Conservation (phyloP, 352 stramenopile species). For the Phytophthora quininea region DNA sequence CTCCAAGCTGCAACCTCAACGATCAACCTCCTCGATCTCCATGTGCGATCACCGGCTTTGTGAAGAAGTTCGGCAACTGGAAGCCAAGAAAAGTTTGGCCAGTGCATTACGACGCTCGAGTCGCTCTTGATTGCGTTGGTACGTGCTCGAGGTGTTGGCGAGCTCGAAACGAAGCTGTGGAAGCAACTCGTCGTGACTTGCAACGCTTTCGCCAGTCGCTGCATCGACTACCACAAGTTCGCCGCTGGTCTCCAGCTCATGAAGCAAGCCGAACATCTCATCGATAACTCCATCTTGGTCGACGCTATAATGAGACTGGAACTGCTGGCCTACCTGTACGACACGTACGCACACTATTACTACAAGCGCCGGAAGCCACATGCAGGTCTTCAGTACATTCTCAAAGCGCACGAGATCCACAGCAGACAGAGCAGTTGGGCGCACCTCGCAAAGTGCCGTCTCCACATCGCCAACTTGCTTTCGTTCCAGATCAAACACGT, state of each 20-base stretch:
- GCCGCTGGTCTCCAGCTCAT: slow-evolving; percentile 82
- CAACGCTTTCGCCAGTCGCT: slow-evolving; percentile 88
- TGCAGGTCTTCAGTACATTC: slow-evolving; percentile 84
- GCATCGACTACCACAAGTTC: slow-evolving; percentile 85
- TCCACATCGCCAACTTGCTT: slow-evolving; percentile 85
- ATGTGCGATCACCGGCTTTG: slow-evolving; percentile 73
- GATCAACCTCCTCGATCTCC: background rate
- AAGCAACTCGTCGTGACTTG: slow-evolving; percentile 91
- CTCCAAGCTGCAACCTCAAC: slow-evolving; percentile 19
- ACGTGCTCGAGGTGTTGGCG: slow-evolving; percentile 52
- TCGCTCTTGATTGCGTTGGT: slow-evolving; percentile 75
- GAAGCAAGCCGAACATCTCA: slow-evolving; percentile 74
- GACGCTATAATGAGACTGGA: slow-evolving; percentile 55
- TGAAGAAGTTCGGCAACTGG: slow-evolving; percentile 78
- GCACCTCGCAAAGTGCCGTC: slow-evolving; percentile 89
- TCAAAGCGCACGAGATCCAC: slow-evolving; percentile 88
- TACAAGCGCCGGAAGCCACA: slow-evolving; percentile 82
- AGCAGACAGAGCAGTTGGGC: slow-evolving; percentile 72
- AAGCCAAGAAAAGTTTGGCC: slow-evolving; percentile 80
- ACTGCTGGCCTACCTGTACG: slow-evolving; percentile 82
- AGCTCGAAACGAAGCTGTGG: slow-evolving; percentile 82
- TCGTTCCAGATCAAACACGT: slow-evolving; percentile 79
- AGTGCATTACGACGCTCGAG: slow-evolving; percentile 85
- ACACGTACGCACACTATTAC: slow-evolving; percentile 93
- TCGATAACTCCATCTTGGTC: slow-evolving; percentile 81